Base-by-base conservation (phyloP, 805 yeast genomes). In the Suhomyces prunicola region DNA sequence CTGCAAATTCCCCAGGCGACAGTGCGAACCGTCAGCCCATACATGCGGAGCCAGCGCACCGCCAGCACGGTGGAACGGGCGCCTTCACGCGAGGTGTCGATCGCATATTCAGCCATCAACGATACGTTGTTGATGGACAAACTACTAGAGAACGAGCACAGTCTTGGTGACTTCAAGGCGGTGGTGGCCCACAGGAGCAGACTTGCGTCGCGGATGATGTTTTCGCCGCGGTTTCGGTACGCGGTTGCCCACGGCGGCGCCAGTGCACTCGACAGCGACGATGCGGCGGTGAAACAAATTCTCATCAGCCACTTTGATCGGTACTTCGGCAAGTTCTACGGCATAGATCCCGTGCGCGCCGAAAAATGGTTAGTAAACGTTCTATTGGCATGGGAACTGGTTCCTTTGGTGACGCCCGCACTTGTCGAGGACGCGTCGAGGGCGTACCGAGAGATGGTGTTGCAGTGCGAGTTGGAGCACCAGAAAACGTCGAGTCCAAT, bases 281-380 rank as follows among this genome's bases (percentile, higher is more conserved):
- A 53, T 22, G 50, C 51, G 35, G 44, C 44, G 13, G 47, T 55
- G 15, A 47, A 50, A 33, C 51, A 51, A 6, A 46, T 50, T 1
- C 33, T 57, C 44, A 56, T 44, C 17, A 49, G 51, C 26, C 36
- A 49, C 47, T 57, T 57, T 51, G 58, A 57, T 45, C 58, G 60
- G 39, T 57, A 39, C 44, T 54, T 57, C 44, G 57, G 55, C 9
- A 50, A 56, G 42, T 57, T 54, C 47, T 54, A 53, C 44, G 56
- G 53, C 10, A 36, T 47, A 2, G 40, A 36, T 17, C 45, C 55
- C 8, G 29, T 50, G 4, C 54, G 54, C n/a, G 60, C 57, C 9
- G 58, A 55, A 29, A 49, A 50, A 22, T 57, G 60, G 60, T 29
- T 57, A 29, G 52, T 51, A 13, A 50, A 51, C 17, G 40, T 55